Evolutionary conservation across 345 rosid genomes (phyloP).

Genomic region (Euphorbia peplus): DNA sequence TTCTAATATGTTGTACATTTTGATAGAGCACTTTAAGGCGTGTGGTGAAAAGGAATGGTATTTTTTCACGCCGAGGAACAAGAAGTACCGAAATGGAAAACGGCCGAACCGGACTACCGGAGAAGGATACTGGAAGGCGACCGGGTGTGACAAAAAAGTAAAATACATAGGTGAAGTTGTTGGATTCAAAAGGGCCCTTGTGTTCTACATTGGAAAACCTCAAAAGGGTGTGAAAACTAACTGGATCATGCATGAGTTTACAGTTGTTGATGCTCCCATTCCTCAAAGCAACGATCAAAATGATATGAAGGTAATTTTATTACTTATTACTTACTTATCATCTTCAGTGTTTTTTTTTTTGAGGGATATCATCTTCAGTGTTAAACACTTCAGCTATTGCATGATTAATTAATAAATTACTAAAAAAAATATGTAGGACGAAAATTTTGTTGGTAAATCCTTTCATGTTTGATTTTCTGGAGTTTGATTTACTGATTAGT

Average conservation of each 20-base stretch:
- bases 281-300: not conserved
- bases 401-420: too few species aligned
- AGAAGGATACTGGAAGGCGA: slow-evolving; percentile 28
- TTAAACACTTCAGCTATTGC: too few species aligned
- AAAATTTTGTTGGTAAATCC: too few species aligned
- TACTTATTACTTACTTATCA: too few species aligned
- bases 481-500: too few species aligned
- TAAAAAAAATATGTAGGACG: too few species aligned
- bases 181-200: slow-evolving; percentile 17
- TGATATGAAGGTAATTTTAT: slow-evolving; percentile 27
- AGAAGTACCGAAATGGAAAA: slow-evolving; percentile 18
- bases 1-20: too few species aligned
- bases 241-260: slow-evolving; percentile 32
- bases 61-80: slow-evolving; percentile 23
- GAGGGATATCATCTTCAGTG: too few species aligned
- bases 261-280: not conserved
- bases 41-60: slow-evolving; percentile 18
- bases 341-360: too few species aligned
- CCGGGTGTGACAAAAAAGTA: slow-evolving; percentile 3
- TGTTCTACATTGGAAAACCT: slow-evolving; percentile 16
- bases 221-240: slow-evolving; percentile 22
- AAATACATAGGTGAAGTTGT: not conserved
- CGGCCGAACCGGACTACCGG: slow-evolving; percentile 22
- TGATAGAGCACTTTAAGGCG: slow-evolving; percentile 1
- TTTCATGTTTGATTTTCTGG: too few species aligned